These are phyloP conservation scores for Polychaeton citri DNA, from an alignment of 2,329 filamentous ascomycete species.

Conservation along the genomic window DNA sequence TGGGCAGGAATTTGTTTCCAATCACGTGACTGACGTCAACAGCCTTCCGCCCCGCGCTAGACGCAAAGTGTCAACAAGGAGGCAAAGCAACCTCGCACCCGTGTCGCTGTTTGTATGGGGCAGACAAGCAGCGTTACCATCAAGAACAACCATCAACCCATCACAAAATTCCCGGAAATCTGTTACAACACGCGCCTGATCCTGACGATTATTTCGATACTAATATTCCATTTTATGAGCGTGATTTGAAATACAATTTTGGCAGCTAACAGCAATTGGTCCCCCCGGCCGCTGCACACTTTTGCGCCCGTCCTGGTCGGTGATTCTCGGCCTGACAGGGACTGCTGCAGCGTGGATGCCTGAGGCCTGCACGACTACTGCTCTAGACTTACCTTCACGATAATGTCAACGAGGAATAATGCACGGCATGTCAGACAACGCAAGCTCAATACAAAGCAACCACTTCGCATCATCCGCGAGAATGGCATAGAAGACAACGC, in stretches of 20 bases:
- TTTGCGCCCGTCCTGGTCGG: neutral
- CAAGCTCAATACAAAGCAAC: conserved; percentile 86
- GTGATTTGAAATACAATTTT: neutral
- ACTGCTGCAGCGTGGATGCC: neutral
- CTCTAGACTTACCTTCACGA: neutral
- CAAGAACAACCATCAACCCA: neutral
- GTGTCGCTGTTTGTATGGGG: neutral
- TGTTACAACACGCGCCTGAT: neutral
- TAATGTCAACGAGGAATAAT: conserved; percentile 23
- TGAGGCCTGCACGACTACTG: neutral
- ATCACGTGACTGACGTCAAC: too few relatives aligned
- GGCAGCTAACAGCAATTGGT: neutral
- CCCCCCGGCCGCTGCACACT: neutral
- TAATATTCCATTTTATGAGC: neutral
- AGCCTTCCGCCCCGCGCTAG: too few relatives aligned
- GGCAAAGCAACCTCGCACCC: neutral
- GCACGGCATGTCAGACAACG: conserved; percentile 50
- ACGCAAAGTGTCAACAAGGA: neutral
- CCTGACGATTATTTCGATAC: neutral
- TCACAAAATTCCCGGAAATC: neutral
- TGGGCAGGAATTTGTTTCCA: too few relatives aligned
- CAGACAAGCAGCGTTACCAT: neutral
- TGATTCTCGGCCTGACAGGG: neutral
- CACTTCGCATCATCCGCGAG: conserved; percentile 75
- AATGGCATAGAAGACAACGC: conserved; percentile 71